Conservation (phyloP, 2,329 filamentous ascomycete species). For the Penicillium sp. region DNA sequence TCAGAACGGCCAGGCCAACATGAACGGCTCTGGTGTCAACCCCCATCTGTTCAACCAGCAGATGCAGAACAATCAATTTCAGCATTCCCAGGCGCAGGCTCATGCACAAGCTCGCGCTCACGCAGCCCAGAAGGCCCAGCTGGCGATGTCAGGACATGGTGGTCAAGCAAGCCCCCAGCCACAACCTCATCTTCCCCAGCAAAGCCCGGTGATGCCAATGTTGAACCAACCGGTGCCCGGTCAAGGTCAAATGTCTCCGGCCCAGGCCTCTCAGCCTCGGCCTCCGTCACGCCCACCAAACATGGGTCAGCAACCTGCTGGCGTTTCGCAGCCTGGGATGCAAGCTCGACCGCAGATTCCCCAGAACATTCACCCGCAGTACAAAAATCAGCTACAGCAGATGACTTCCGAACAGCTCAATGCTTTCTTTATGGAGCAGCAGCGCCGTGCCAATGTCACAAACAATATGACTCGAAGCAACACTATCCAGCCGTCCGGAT, state of each 20-base stretch:
- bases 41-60: conserved; percentile 42
- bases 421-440: conserved; percentile 28
- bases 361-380: conserved; percentile 29
- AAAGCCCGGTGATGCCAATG: conserved; percentile 40
- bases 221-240: conserved; percentile 41
- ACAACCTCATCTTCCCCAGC: conserved; percentile 38
- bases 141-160: conserved; percentile 44
- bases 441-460: conserved; percentile 30
- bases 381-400: conserved; percentile 34
- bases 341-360: conserved; percentile 35
- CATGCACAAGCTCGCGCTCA: conserved; percentile 40
- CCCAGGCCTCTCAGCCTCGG: conserved; percentile 31
- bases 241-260: conserved; percentile 38
- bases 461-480: conserved; percentile 33
- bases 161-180: conserved; percentile 41
- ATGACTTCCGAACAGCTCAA: conserved; percentile 36
- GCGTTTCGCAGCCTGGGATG: conserved; percentile 28
- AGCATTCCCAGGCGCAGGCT: conserved; percentile 30
- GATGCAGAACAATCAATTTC: conserved; percentile 37
- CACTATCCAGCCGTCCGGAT: conserved; percentile 26
- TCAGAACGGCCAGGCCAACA: conserved; percentile 35
- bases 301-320: conserved; percentile 30
- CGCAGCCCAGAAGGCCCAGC: conserved; percentile 44
- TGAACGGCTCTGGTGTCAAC: conserved; percentile 36
- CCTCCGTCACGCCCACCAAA: conserved; percentile 32